Base-by-base conservation (phyloP, 305 asterid species). In the Nicotiana rustica region DNA sequence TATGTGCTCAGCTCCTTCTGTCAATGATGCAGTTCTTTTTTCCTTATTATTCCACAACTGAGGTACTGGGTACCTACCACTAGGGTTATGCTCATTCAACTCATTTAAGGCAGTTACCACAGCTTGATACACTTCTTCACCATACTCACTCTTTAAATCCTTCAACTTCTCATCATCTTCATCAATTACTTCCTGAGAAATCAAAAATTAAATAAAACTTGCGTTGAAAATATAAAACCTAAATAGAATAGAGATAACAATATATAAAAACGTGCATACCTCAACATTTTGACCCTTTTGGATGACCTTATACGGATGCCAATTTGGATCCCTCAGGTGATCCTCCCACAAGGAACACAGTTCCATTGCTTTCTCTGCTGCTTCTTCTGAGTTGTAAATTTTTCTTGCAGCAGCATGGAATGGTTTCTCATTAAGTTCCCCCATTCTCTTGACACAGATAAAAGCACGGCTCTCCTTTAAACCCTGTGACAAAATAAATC, bases 381-480 rank as follows among this genome's bases (percentile, higher is more conserved):
- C 85, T 57, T 87, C 92, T 87, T 84, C 85, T 36, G 59, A 81
- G 14, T 78, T 56, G 87, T 73, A 79, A 56, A 79, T 89, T 71
- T 41, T 82, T 85, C 87, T 87, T 38, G 84, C 84, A 83, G 87
- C 88, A 4, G 15, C 57, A 60, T 13, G 2, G 85, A 93, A 93
- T 60, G 97, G 93, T 77, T 88, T 92, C 41, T 19, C 84, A 49
- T 89, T 86, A 80, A 93, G 90, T 29, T 90, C 94, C 12, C 97
- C 97, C 97, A 91, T 89, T 84, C 89, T 87, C 90, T 90, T 93
- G 81, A 93, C 92, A 80, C 93, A 81, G 62, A 93, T 90, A 85
- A 82, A 84, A 65, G 94, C 91, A 9, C 90, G 89, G 69, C 88
- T 52, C 29, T 79, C 90, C 77, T 80, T 87, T 79, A 90, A 86